These are phyloP conservation scores for Suillus subaureus DNA, from an alignment of 768 basidiomycete genomes.

Conservation along the genomic window DNA sequence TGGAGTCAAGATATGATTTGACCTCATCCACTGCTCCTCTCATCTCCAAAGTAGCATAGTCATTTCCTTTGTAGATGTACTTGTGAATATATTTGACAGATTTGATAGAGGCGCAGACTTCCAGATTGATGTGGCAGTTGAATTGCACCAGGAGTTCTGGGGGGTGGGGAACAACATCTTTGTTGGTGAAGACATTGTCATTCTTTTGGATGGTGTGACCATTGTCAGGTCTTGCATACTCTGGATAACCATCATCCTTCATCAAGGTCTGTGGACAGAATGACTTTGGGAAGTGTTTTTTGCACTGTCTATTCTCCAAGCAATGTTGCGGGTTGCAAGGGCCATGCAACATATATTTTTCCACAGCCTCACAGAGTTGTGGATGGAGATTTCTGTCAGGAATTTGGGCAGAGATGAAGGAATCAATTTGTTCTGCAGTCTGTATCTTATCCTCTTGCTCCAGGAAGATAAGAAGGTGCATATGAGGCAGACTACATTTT, in stretches of 20 bases:
- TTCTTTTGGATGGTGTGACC: too few species aligned
- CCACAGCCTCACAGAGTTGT: constrained; percentile 41
- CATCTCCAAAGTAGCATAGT: constrained; percentile 40
- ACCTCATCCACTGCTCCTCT: constrained; percentile 34
- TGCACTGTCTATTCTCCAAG: constrained; percentile 44
- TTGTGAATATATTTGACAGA: constrained; percentile 50
- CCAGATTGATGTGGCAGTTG: constrained; percentile 54
- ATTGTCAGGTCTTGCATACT: constrained; percentile 34
- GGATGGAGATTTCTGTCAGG: constrained; percentile 45
- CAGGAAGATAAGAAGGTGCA: constrained; percentile 52
- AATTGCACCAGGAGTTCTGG: constrained; percentile 38
- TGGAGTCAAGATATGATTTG: constrained; percentile 34
- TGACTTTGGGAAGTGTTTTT: constrained; percentile 46
- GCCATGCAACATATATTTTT: constrained; percentile 49
- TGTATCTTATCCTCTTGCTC: constrained; percentile 32
- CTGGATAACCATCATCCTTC: constrained; percentile 43
- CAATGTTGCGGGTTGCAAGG: constrained; percentile 39
- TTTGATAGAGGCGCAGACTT: constrained; percentile 39
- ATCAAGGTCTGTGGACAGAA: constrained; percentile 38
- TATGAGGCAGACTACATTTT: constrained; percentile 56
- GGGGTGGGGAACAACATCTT: constrained; percentile 44
- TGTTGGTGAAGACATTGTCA: constrained; percentile 39
- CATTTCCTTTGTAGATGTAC: constrained; percentile 52
- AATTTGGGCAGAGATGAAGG: constrained; percentile 41
- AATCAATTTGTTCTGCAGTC: constrained; percentile 41